Base-by-base conservation (phyloP, 257 asterid genomes). In the Eucommia ulmoides region DNA sequence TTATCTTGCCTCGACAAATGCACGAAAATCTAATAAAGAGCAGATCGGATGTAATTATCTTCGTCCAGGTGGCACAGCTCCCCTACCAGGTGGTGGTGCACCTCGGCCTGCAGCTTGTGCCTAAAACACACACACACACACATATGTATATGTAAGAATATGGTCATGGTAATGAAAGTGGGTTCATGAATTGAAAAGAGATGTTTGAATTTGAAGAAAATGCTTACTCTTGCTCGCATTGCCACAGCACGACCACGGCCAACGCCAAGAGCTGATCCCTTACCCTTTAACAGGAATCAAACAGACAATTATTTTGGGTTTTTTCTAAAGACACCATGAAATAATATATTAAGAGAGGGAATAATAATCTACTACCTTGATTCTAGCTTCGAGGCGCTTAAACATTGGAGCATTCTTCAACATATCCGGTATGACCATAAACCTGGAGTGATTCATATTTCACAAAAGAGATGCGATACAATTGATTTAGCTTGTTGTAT, bases 361-460 rank as follows among this genome's bases (percentile, higher is more conserved):
- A n/a, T n/a, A n/a, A n/a, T n/a, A n/a, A n/a, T n/a, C n/a, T n/a
- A 23, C 56, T 56, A 89, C 98, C 98, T 89, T 89, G 62, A 89
- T 89, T 67, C 80, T 89, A 66, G 98, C 76, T 62, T 89, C 98
- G 75, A 85, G 71, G 18, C 92, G 93, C 66, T 89, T 89, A 60
- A 89, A 89, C 96, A 89, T 89, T 29, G 96, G 96, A 65, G 98
- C 98, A 67, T 89, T 89, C 78, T 89, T 85, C 20, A 89, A 94
- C 98, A 89, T 89, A 65, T 86, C 96, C 0, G 98, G 98, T 41
- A 88, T 89, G 23, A 89, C 94, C 96, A 91, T 91, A 73, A 82
- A 89, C 82, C 97, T 88, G 81, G 38, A 47, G 51, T 24, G 50
- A 24, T n/a, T 48, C n/a, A n/a, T n/a, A n/a, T n/a, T n/a, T n/a